Conservation (phyloP, 176 grass and related monocot genomes). For the Themeda triandra region DNA sequence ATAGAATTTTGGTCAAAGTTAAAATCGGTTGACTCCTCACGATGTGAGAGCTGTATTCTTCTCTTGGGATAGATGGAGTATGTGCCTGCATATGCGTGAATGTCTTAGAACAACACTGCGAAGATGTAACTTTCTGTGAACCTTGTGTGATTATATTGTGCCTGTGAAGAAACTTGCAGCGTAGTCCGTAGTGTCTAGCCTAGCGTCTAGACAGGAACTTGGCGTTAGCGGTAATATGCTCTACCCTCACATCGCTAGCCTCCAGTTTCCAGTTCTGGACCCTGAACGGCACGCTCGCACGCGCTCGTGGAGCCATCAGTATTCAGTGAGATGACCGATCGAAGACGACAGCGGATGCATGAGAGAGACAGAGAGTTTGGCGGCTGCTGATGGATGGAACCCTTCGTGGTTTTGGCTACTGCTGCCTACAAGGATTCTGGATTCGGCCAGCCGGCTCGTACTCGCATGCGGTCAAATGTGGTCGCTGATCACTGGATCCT, state of each 20-base stretch:
- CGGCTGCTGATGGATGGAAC: conserved; percentile 45
- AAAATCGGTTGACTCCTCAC: no score
- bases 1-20: no score
- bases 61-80: no score
- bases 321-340: not conserved
- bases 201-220: not conserved
- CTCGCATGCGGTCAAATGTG: conserved; percentile 18
- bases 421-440: not conserved
- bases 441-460: conserved; percentile 2
- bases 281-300: not conserved
- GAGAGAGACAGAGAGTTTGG: conserved; percentile 18
- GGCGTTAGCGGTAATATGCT: not conserved
- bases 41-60: no score
- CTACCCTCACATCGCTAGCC: conserved; percentile 5
- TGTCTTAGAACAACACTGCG: not conserved
- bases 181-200: not conserved
- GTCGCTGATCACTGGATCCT: conserved; percentile 1
- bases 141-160: not conserved
- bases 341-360: not conserved
- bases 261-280: conserved; percentile 38
- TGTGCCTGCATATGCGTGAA: no score
- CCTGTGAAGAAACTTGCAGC: not conserved
- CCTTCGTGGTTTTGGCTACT: conserved; percentile 18
- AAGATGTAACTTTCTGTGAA: not conserved
- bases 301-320: conserved; percentile 11